Evolutionary conservation across 2,329 filamentous ascomycete genomes (phyloP).

Genomic region (Ceratocystis destructans): DNA sequence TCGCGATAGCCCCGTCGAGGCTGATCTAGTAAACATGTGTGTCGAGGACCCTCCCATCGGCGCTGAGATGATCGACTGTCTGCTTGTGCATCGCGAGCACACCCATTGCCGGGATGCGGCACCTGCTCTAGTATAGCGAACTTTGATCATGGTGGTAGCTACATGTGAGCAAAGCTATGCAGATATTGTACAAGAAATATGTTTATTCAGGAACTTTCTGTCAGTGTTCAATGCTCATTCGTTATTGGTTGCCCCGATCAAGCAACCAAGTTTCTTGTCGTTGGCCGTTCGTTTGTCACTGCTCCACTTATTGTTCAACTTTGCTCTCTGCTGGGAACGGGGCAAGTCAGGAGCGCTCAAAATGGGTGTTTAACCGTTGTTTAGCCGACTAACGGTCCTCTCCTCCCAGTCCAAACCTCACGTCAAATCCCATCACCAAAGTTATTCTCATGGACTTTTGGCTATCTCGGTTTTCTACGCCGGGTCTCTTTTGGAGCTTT

Average conservation of each 20-base stretch:
- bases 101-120: slow-evolving; percentile 8
- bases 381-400: slow-evolving; percentile 14
- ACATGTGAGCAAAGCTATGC: background rate
- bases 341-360: background rate
- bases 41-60: background rate
- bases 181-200: background rate
- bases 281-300: background rate
- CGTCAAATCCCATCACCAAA: slow-evolving; percentile 9
- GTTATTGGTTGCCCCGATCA: background rate
- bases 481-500: slow-evolving; percentile 9
- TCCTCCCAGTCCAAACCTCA: slow-evolving; percentile 11
- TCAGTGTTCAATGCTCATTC: too few species aligned
- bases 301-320: slow-evolving; percentile 6
- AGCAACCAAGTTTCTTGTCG: background rate
- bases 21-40: background rate
- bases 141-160: slow-evolving; percentile 20
- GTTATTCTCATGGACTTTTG: slow-evolving; percentile 19
- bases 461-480: slow-evolving; percentile 13
- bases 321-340: slow-evolving; percentile 8
- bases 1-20: background rate
- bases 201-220: too few species aligned
- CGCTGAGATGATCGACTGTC: background rate
- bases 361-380: slow-evolving; percentile 9
- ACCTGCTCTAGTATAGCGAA: slow-evolving; percentile 8
- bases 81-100: slow-evolving; percentile 10